A percentile compares a stretch with the other conserved stretches of the same genome.
phyloP scores from a whole-genome alignment of 495 filamentous ascomycete genomes.

The Halenospora varia region DNA sequence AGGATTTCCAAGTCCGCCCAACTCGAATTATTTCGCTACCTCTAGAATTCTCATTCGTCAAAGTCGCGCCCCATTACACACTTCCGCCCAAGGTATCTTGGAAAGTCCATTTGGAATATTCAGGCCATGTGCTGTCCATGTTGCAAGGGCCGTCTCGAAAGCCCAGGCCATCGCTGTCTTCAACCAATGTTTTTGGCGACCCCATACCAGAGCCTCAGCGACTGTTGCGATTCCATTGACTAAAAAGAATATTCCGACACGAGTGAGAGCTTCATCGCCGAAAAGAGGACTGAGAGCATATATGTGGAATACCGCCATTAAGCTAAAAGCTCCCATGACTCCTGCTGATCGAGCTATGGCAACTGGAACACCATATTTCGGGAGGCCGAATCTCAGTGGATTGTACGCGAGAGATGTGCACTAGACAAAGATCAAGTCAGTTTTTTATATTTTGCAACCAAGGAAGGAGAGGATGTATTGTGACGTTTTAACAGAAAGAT shows the following conservation, averaged over 20 bases:
- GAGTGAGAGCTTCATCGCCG: constrained; percentile 15
- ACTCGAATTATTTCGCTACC: background rate
- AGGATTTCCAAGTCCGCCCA: background rate
- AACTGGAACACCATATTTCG: constrained; percentile 25
- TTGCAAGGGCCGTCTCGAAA: constrained; percentile 30
- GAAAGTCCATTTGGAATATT: constrained; percentile 30
- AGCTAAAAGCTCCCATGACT: constrained; percentile 29
- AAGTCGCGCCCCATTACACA: constrained; percentile 28
- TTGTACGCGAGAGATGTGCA: constrained; percentile 29
- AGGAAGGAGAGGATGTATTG: no score
- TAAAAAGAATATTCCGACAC: constrained; percentile 32
- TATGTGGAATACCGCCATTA: constrained; percentile 34
- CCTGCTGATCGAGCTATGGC: constrained; percentile 25
- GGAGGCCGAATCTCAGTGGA: constrained; percentile 24
- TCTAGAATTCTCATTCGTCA: background rate
- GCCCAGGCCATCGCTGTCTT: constrained; percentile 29
- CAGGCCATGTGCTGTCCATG: constrained; percentile 28
- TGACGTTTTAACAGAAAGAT: no score
- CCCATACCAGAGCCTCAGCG: constrained; percentile 30
- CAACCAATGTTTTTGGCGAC: constrained; percentile 29
- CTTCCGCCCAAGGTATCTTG: constrained; percentile 24
- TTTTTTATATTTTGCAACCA: no score
- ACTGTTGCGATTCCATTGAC: constrained; percentile 33
- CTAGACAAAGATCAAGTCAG: no score
- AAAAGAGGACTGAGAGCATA: constrained; percentile 30